Evolutionary conservation across 2,329 filamentous ascomycete genomes (phyloP), one percentile per base, ranked within the genome.

Genomic region (Paraphaeosphaeria minitans): DNA sequence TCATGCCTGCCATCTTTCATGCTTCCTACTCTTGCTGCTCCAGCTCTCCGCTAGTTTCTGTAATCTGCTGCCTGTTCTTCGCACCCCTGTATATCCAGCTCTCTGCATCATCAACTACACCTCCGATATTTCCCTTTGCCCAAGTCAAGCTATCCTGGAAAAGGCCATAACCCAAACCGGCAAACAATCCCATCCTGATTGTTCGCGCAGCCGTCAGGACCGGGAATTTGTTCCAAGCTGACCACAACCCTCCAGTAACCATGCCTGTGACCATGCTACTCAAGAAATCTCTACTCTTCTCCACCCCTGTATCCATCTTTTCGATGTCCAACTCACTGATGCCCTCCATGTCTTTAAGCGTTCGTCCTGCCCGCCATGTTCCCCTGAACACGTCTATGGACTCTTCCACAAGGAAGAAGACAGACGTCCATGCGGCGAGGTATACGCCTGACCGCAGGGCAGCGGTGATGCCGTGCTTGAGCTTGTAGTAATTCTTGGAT

Each of bases 401-500:
- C 76, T 94, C 91, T 80, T 98, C 95, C 50, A 95, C 86, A 7
- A 87, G 82, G 70, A 96, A 89, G 70, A 96, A 95, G 51, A 90
- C 80, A 19, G 86, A 84, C 2, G 87, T 90, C 85, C 93, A 93
- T 47, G 89, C 80, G 4, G 86, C 86, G 6, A 96, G 82, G 66
- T 85, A 87, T 33, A 80, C 74, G 1, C 90, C 93, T 83, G 95
- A 91, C 65, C 85, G 87, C 51, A 92, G 68, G 0, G 92, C 95
- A 70, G 96, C 92, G 53, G 86, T 86, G 19, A 96, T 80, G 0
- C 90, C 94, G 6, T 90, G 91, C 22, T 90, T 84, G 69, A 91
- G 88, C 53, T 90, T 85, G 69, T 92, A 87, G 80, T 99, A 98
- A 78, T 97, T 98, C 78, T 98, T 98, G 74, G 88, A 92, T 79